Evolutionary conservation across 2,329 filamentous ascomycete species (phyloP).

Genomic region (Alternaria postmessia): DNA sequence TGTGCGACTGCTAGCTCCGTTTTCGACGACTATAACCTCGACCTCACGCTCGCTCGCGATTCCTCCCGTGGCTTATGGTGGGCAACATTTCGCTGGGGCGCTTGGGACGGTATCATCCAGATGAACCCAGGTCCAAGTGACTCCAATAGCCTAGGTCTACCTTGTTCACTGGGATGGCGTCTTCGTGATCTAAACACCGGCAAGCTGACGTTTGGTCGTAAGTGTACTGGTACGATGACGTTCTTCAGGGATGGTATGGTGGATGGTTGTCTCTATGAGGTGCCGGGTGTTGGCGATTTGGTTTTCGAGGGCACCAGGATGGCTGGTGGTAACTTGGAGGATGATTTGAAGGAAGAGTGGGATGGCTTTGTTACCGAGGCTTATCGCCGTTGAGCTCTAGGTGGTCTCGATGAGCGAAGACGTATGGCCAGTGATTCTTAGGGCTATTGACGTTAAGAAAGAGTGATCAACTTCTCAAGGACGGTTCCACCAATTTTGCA

Average conservation of each 20-base stretch:
- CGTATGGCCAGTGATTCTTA: neutral
- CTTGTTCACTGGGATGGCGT: conserved; percentile 40
- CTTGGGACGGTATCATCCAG: conserved; percentile 55
- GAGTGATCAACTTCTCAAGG: neutral
- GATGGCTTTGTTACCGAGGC: conserved; percentile 34
- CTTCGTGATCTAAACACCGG: conserved; percentile 36
- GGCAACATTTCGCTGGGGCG: conserved; percentile 57
- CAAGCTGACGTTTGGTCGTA: conserved; percentile 40
- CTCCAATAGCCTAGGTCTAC: conserved; percentile 13
- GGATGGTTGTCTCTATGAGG: conserved; percentile 29
- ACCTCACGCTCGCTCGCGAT: conserved; percentile 45
- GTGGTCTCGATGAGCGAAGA: neutral
- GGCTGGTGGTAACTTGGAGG: conserved; percentile 26
- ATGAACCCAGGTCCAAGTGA: conserved; percentile 37
- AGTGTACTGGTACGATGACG: conserved; percentile 45
- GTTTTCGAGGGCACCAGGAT: conserved; percentile 38
- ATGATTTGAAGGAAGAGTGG: conserved; percentile 40
- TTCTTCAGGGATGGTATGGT: conserved; percentile 32
- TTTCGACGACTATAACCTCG: conserved; percentile 40
- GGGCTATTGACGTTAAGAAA: neutral
- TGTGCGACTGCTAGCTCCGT: conserved; percentile 30
- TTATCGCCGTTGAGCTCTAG: conserved; percentile 27
- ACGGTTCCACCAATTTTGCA: neutral
- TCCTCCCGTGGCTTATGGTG: conserved; percentile 52
- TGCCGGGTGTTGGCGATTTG: conserved; percentile 36